phyloP scores from a whole-genome alignment of 257 asterid genomes.

The Anisodus tanguticus region DNA sequence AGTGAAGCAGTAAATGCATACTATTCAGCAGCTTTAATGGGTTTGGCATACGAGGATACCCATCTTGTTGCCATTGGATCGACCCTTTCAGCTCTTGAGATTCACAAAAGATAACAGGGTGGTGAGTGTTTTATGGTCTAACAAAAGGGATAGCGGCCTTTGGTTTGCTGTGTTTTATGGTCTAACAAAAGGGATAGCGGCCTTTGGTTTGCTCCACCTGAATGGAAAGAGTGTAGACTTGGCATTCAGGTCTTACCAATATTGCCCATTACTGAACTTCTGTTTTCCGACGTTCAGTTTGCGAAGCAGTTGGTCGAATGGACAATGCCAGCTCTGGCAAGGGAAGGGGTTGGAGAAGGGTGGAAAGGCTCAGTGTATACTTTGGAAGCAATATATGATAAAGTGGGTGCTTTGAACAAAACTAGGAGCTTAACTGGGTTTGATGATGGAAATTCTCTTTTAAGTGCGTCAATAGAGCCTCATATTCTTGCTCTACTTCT shows the following conservation, averaged over 20 bases:
- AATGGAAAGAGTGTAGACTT: conserved; percentile 76
- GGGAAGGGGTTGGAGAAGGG: conserved; percentile 95
- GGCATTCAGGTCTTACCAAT: conserved; percentile 87
- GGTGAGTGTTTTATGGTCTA: conserved; percentile 63
- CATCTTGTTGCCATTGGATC: conserved; percentile 79
- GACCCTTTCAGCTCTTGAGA: conserved; percentile 72
- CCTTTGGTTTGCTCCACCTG: conserved; percentile 91
- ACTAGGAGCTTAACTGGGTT: conserved; percentile 58
- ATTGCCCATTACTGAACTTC: conserved; percentile 70
- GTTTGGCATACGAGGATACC: conserved; percentile 86
- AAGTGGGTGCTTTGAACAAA: conserved; percentile 53
- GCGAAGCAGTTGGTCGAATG: conserved; percentile 71
- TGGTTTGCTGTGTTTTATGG: conserved; percentile 97
- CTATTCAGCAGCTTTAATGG: conserved; percentile 93
- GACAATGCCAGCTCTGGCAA: conserved; percentile 70
- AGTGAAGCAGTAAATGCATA: conserved; percentile 94
- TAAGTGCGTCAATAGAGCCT: conserved; percentile 48
- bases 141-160: conserved; percentile 79
- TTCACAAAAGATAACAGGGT: conserved; percentile 29
- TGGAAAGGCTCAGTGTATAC: conserved; percentile 92
- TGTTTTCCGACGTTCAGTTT: conserved; percentile 67
- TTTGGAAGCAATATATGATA: conserved; percentile 75
- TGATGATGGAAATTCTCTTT: conserved; percentile 83
- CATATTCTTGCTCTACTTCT: background rate
- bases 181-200: conserved; percentile 81